Evolutionary conservation across 148 eudicot species (phyloP), one percentile per base, ranked within the genome.

Genomic region (Vaccinium myrtillus): DNA sequence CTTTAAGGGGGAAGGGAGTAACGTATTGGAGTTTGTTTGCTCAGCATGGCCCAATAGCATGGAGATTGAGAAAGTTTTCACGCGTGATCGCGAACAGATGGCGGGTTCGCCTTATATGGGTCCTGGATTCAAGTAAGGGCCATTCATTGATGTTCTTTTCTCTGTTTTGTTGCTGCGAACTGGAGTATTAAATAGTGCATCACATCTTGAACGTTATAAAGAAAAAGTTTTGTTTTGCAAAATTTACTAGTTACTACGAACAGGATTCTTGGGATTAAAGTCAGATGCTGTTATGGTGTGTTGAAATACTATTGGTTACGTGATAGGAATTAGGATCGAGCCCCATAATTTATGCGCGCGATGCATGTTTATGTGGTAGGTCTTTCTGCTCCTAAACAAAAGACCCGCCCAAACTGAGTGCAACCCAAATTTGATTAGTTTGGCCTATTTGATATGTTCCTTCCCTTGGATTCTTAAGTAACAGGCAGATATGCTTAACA

Each of bases 1-100:
- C 67, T 90, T 92, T 73, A 96, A 94, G 88, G 91, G 90, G 78
- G 88, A 89, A 30, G 85, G 89, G 10, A 88, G 78, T 84, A 83
- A 87, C 76, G 91, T 92, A 27, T 79, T 96, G 89, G 94, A 92
- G 86, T 91, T 96, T 82, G 87, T 94, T 51, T 96, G 99, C 87
- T 93, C 97, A 67, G 98, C 94, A 11, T 95, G 98, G 98, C 95
- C 98, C 8, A 90, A 95, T 81, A 82, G 88, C 70, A 74, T 96
- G 16, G 94, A 93, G 84, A 93, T 96, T 82, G 79, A 89, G 23
- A 92, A 88, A 53, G 90, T 94, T 46, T 96, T 84, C 77, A 84
- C 86, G 74, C 98, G 93, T 83, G 84, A 83, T 48, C 89, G 85
- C 58, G 90, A 91, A 78, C 89, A 78, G 81, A 85, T 84, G 85